Base-by-base conservation (phyloP, 192 early-diverging fungal species). In the Spinellus fusiger region DNA sequence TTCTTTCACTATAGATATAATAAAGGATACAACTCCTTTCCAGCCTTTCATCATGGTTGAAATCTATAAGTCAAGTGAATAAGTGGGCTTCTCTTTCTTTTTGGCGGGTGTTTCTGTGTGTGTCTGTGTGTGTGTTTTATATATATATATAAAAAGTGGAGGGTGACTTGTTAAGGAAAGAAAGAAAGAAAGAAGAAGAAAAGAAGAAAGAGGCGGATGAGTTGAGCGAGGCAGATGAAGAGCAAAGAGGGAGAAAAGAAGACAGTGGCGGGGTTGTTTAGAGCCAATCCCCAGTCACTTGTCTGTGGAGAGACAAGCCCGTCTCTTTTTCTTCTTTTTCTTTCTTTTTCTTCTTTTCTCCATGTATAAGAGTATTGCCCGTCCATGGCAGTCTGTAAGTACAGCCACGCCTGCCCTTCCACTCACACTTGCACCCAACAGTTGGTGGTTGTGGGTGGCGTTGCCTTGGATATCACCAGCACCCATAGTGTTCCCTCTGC, bases 381-480 rank as follows among this genome's bases (percentile, higher is more conserved):
- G n/a, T n/a, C n/a, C n/a, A n/a, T n/a, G n/a, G n/a, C n/a, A n/a
- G n/a, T n/a, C n/a, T n/a, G n/a, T n/a, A n/a, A n/a, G n/a, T n/a
- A n/a, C n/a, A n/a, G n/a, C n/a, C n/a, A n/a, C n/a, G n/a, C n/a
- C n/a, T n/a, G n/a, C n/a, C n/a, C n/a, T n/a, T n/a, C n/a, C n/a
- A n/a, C n/a, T n/a, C n/a, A n/a, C n/a, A n/a, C n/a, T n/a, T n/a
- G n/a, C n/a, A n/a, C n/a, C n/a, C n/a, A n/a, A n/a, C 40, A 87
- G 64, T 81, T 90, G 18, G 69, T 96, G 49, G 88, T 96, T 20
- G 64, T 96, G 31, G 96, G 96, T 22, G 93, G 93, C 0, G 74
- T 83, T n/a, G 89, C 87, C 1, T 69, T 95, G 22, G 96, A 98
- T 70, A 88, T 96, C 12, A 87, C 85, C 5, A 61, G 83, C 7